Evolutionary conservation across 1,284 basidiomycete species (phyloP), one percentile per base, ranked within the genome.

Genomic region (Apiotrichum siamense): DNA sequence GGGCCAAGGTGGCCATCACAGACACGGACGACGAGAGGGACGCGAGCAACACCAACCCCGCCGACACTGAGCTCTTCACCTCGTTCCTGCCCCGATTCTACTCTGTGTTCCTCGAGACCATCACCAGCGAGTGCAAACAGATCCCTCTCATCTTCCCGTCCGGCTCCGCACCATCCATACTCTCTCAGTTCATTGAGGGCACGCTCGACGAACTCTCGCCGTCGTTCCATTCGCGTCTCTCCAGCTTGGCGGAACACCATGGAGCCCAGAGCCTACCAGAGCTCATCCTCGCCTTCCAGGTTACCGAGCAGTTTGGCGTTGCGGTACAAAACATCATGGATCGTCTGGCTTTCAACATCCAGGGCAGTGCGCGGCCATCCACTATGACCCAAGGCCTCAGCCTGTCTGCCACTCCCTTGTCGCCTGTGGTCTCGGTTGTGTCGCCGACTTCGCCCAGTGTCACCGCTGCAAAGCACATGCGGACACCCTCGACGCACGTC

Each of bases 181-280:
- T 96, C 6, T 84, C 87, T 1, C 78, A 82, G 18, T 85, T 96
- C 65, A 83, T 94, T 55, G 84, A 85, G 24, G 85, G 86, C 15
- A 86, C 84, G 3, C 76, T 94, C 40, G 84, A 85, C 26, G 78
- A 71, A 2, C 80, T 96, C 7, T 81, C 85, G 43, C 93, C 92
- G 0, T 84, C 87, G 2, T 81, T 90, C 51, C 78, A 84, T 4
- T 83, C 89, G 55, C 81, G 88, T 6, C 78, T 97, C 29, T 79
- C 83, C 7, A 77, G 81, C 1, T 75, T 89, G 26, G 78, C 81
- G 10, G 80, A 83, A 11, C 76, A 83, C 58, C 78, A 87, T 60
- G 83, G 83, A 9, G 73, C 84, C 15, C 59, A 75, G 6, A 80
- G 82, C 10, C 76, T 96, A 6, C 77, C 79, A 2, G 82, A 87